Base-by-base conservation (phyloP, 441 rosid species). In the Pelargonium fulgidum region DNA sequence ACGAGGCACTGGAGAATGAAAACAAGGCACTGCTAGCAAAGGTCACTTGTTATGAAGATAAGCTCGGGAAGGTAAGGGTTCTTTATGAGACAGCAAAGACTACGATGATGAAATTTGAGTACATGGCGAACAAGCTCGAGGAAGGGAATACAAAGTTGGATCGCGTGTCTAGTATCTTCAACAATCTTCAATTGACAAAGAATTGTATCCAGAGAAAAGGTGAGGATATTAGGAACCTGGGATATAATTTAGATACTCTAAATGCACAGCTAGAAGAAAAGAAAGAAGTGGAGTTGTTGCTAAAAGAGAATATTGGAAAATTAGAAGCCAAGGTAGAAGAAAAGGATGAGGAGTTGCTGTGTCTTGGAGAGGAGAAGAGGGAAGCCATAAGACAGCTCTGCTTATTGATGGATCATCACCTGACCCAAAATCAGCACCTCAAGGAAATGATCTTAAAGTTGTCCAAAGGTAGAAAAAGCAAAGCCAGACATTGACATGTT, bases 341-440 rank as follows among this genome's bases (percentile, higher is more conserved):
- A 77, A 83, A 81, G 72, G 96, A 84, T 29, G 83, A 76, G 20
- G 80, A 75, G 0, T 70, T 88, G 26, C 3, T 68, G 70, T 84
- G 80, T 33, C 74, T 92, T 1, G 93, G 90, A 22, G 99, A 92
- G 64, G 88, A 84, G 85, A 94, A 94, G 84, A 85, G 89, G 77
- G 99, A 94, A 68, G 92, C 90, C 19, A 90, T 94, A 59, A 82
- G 98, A 78, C 97, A 94, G 83, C 87, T 94, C n/a, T 92, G 98
- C 70, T 0, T 90, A 56, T 85, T 84, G 89, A 88, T 81, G 20
- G 96, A 94, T 19, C 87, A 86, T 75, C 92, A 94, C 71, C 84
- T 87, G 12, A 73, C 77, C 22, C 81, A 85, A 11, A 81, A 77
- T 12, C 85, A 91, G 66, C 67, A 84, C 74, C 86, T 89, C 24